Evolutionary conservation across 1,284 basidiomycete species (phyloP).

Genomic region (Stygiomarasmius scandens): DNA sequence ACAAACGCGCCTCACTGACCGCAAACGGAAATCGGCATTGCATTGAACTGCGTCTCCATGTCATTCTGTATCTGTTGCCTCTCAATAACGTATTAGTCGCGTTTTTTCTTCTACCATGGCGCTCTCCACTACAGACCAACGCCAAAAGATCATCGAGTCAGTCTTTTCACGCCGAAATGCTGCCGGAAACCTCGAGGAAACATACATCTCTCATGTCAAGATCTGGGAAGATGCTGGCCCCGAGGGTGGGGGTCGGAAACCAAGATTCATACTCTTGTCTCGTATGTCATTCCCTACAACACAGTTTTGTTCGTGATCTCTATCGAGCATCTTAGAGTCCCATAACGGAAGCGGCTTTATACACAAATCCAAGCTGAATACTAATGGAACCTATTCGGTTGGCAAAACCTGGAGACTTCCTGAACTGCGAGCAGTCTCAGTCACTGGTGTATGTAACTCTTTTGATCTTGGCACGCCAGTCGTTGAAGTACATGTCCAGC

Average conservation of each 20-base stretch:
- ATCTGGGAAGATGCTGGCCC: constrained; percentile 81
- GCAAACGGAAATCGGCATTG: no score
- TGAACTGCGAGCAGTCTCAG: constrained; percentile 81
- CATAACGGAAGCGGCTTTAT: constrained; percentile 71
- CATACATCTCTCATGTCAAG: constrained; percentile 84
- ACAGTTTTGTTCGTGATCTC: constrained; percentile 17
- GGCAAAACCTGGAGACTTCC: constrained; percentile 95
- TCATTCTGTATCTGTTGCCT: background rate
- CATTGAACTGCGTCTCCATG: background rate
- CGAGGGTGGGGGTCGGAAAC: constrained; percentile 73
- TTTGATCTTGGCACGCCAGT: background rate
- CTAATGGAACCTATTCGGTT: constrained; percentile 93
- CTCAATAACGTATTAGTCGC: background rate
- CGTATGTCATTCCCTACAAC: constrained; percentile 55
- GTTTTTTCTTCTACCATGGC: constrained; percentile 43
- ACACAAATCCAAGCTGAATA: constrained; percentile 96
- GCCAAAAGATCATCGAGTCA: constrained; percentile 77
- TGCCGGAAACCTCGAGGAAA: constrained; percentile 67
- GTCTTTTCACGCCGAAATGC: constrained; percentile 78
- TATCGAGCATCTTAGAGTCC: constrained; percentile 49
- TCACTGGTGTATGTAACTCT: constrained; percentile 63
- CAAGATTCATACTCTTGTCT: constrained; percentile 85
- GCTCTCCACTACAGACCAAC: constrained; percentile 41
- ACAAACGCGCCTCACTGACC: background rate
- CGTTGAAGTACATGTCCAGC: constrained; percentile 38